phyloP scores from a whole-genome alignment of 768 basidiomycete genomes.

The Serendipita sp. region DNA sequence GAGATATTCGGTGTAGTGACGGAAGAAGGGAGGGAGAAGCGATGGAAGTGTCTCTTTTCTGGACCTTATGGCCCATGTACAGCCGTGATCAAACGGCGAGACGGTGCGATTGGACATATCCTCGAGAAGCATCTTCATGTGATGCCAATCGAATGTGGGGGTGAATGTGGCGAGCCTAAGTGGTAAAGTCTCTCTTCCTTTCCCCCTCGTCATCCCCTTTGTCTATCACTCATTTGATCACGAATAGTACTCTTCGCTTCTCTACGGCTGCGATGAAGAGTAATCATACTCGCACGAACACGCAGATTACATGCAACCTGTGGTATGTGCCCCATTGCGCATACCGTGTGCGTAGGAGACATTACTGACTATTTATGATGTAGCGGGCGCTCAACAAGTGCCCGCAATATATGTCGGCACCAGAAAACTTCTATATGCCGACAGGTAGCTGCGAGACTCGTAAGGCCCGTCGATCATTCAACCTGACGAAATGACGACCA shows the following conservation, averaged over 20 bases:
- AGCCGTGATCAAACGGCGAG: not conserved
- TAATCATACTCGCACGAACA: not conserved
- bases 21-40: not conserved
- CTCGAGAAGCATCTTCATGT: not conserved
- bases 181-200: not conserved
- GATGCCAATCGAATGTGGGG: not conserved
- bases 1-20: not conserved
- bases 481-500: not conserved
- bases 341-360: not conserved
- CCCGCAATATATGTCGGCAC: not conserved
- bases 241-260: not conserved
- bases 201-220: no score
- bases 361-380: not conserved
- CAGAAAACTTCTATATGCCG: not conserved
- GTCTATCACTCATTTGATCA: not conserved
- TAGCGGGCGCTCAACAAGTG: not conserved
- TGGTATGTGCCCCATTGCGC: not conserved
- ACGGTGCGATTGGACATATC: not conserved
- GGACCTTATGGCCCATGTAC: not conserved
- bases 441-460: not conserved
- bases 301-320: not conserved
- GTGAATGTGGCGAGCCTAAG: not conserved
- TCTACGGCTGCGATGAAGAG: not conserved
- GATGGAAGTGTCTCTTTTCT: not conserved
- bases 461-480: not conserved